phyloP scores from a whole-genome alignment of 1,284 basidiomycete genomes.

The Phenoliferia sp. region DNA sequence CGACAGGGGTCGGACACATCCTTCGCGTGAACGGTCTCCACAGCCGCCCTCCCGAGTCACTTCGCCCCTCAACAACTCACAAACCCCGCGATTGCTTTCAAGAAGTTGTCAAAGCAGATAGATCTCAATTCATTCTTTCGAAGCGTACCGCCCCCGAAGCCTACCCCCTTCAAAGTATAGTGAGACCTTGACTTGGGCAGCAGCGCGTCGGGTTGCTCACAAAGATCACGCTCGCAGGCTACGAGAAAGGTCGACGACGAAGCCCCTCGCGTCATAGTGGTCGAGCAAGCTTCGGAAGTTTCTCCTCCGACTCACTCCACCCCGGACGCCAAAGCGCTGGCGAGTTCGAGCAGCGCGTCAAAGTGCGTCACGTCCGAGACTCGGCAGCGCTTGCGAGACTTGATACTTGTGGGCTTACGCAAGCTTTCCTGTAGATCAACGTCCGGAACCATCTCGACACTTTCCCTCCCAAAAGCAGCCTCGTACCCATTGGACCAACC shows the following conservation, averaged over 20 bases:
- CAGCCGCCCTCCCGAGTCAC: neutral
- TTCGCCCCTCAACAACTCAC: neutral
- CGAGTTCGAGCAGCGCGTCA: neutral
- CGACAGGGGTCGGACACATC: too few relatives aligned
- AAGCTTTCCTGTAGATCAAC: neutral
- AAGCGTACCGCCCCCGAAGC: neutral
- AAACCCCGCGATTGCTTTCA: too few relatives aligned
- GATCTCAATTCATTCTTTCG: neutral
- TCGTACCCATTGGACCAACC: too few relatives aligned
- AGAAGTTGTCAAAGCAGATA: neutral
- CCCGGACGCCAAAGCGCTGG: neutral
- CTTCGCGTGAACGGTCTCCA: neutral
- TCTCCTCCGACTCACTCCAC: neutral
- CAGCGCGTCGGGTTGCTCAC: neutral
- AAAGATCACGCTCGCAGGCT: neutral
- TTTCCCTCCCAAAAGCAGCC: neutral
- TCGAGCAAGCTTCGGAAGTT: neutral
- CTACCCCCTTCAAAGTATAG: neutral
- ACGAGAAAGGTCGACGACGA: conserved; percentile 1
- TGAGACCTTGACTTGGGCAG: too few relatives aligned
- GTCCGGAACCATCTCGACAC: neutral
- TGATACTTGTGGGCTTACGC: neutral
- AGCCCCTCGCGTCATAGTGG: neutral
- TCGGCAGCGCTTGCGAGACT: neutral
- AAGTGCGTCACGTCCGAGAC: neutral